These are phyloP conservation scores for Fagopyrum homotropicum DNA, from an alignment of 148 eudicot genomes.

Conservation along the genomic window DNA sequence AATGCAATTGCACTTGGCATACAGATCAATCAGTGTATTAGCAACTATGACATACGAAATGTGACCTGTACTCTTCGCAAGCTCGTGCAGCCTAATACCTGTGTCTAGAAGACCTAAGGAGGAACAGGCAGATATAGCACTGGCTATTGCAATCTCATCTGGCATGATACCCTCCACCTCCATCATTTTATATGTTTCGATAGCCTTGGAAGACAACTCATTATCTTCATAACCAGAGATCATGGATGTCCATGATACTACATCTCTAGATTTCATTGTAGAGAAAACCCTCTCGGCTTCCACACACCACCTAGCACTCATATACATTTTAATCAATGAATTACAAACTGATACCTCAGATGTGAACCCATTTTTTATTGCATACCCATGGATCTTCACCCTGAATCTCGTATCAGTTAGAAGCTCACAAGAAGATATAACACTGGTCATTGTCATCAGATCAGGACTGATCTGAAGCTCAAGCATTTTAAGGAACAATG, in stretches of 20 bases:
- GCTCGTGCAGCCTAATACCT: constrained; percentile 64
- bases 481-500: constrained; percentile 55
- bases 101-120: constrained; percentile 51
- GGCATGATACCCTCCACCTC: constrained; percentile 48
- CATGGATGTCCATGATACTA: constrained; percentile 91
- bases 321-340: constrained; percentile 62
- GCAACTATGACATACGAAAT: constrained; percentile 55
- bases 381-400: constrained; percentile 62
- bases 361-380: constrained; percentile 32
- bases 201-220: constrained; percentile 55
- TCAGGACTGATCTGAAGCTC: constrained; percentile 45
- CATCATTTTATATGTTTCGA: constrained; percentile 60
- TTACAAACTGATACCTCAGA: constrained; percentile 61
- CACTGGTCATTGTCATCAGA: constrained; percentile 82
- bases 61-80: constrained; percentile 55
- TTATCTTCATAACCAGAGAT: constrained; percentile 71
- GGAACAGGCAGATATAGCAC: constrained; percentile 74
- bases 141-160: constrained; percentile 69
- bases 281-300: constrained; percentile 70
- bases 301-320: constrained; percentile 49
- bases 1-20: constrained; percentile 63
- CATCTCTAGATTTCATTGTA: constrained; percentile 51
- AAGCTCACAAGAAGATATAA: constrained; percentile 72
- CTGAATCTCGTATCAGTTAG: constrained; percentile 52
- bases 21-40: constrained; percentile 67